Evolutionary conservation across 1,284 basidiomycete species (phyloP), one percentile per base, ranked within the genome.

Genomic region (Sporisorium exsertum): DNA sequence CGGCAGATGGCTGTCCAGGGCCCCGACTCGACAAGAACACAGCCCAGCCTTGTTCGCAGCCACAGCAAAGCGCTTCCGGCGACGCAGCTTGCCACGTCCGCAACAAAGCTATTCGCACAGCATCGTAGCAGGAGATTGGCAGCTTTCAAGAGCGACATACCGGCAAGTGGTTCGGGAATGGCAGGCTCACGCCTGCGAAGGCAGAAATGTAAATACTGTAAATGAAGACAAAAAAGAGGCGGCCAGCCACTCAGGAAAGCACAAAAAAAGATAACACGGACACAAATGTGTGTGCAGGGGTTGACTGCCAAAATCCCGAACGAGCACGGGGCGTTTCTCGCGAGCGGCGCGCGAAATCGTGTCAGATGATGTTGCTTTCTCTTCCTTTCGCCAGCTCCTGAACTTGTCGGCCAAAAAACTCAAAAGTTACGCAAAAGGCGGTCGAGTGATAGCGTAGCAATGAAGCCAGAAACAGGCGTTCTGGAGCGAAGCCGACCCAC

Each of bases 301-400:
- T 43, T 35, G 27, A 47, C 43, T 50, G 51, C 53, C 29, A 26
- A 20, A 32, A 18, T 53, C 49, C 43, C 53, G 55, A 61, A 58
- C 6, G 29, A 50, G 58, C 57, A 54, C 52, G 45, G 56, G 52
- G 51, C 55, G 51, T 35, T 13, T 7, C 45, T n/a, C 24, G 22
- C 10, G 16, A 50, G n/a, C 49, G 54, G 59, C 59, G 47, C 33
- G 61, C 53, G 43, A 60, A 64, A 42, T 53, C 57, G 52, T 65
- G 69, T 72, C 69, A 72, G 63, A 62, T 72, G 69, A 66, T 72
- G 69, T 59, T 65, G 64, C 69, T 72, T 43, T 50, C 24, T 22
- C 26, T 40, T 33, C 24, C 20, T 43, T 27, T 35, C 5, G 29
- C 29, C 29, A 26, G 40, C 26, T 9, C 50, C 49, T 40, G 29